A percentile compares a stretch with the other conserved stretches of the same genome.
These are phyloP conservation scores for Kurtzmaniella fragi DNA, from an alignment of 805 yeast genomes.

Conservation along the genomic window DNA sequence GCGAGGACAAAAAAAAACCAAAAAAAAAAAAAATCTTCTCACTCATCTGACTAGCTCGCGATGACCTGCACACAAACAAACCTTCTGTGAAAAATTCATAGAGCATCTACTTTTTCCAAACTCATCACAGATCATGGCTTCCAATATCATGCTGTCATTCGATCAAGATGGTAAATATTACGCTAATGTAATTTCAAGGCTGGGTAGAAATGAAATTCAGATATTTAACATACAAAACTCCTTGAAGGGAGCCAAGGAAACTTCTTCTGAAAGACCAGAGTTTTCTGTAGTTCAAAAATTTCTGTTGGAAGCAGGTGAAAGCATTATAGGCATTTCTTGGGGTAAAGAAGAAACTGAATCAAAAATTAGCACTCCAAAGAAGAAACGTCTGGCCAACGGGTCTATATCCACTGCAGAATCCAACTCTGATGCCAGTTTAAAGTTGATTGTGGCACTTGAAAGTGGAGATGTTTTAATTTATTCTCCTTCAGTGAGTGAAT, in stretches of 20 bases:
- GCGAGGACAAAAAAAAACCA: no score
- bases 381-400: slow-evolving; percentile 1
- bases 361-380: slow-evolving; percentile 12
- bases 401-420: no score
- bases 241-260: slow-evolving; percentile 3
- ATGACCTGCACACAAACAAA: no score
- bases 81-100: no score
- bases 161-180: slow-evolving; percentile 25
- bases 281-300: slow-evolving; percentile 14
- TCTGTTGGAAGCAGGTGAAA: slow-evolving; percentile 39
- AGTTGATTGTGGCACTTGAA: slow-evolving; percentile 22
- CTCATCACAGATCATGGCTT: no score
- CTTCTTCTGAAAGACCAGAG: slow-evolving; percentile 3
- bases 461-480: slow-evolving; percentile 38
- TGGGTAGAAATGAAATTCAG: slow-evolving; percentile 44
- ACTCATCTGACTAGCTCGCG: no score
- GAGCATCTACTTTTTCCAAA: no score
- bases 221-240: slow-evolving; percentile 23
- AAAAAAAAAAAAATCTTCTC: no score
- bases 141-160: slow-evolving; percentile 6
- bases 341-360: slow-evolving; percentile 12
- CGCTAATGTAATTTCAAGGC: slow-evolving; percentile 38
- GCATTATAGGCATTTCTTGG: slow-evolving; percentile 36
- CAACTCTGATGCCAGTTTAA: no score
- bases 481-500: slow-evolving; percentile 38